Evolutionary conservation across 768 basidiomycete genomes (phyloP), one percentile per base, ranked within the genome.

Genomic region (Mycena maculata): DNA sequence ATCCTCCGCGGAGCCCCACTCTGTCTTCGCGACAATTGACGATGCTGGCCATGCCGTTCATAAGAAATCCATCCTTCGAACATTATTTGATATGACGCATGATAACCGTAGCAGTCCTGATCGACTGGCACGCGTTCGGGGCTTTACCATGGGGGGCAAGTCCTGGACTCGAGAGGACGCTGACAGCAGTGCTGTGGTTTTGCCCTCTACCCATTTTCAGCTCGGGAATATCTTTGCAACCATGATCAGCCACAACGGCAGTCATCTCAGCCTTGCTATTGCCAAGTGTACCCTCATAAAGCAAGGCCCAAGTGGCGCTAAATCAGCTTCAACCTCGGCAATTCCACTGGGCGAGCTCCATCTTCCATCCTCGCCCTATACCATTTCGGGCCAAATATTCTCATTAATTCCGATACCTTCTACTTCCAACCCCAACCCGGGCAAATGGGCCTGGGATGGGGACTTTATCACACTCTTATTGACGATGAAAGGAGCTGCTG

Each of bases 101-200:
- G 70, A 73, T 45, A 27, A 60, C 25, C 38, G 57, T 16, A 65
- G 60, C 41, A 73, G 69, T 28, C 71, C 69, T 59, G 73, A 75
- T 28, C 69, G 71, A 11, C 68, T 75, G 10, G 58, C 71, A 30
- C 71, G 65, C 11, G 67, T 75, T 22, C 70, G 64, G 2, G 49
- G 60, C 44, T 72, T 69, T 25, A 69, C 74, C 6, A 65, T 58
- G 50, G 68, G 70, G 41, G 70, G 70, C 0, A 57, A 74, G 27
- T 27, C 54, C 6, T 55, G 54, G 48, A 53, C 16, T 20, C 65
- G 61, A 67, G 64, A 72, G 47, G 16, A 27, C 47, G 13, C 8
- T 15, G 3, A 3, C 1, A 16, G 3, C 12, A 18, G 27, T 27
- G 13, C 23, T 8, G 18, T 9, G 47, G 11, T 44, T 5, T 42